Base-by-base conservation (phyloP, 345 rosid genomes). In the Salix arbutifolia region DNA sequence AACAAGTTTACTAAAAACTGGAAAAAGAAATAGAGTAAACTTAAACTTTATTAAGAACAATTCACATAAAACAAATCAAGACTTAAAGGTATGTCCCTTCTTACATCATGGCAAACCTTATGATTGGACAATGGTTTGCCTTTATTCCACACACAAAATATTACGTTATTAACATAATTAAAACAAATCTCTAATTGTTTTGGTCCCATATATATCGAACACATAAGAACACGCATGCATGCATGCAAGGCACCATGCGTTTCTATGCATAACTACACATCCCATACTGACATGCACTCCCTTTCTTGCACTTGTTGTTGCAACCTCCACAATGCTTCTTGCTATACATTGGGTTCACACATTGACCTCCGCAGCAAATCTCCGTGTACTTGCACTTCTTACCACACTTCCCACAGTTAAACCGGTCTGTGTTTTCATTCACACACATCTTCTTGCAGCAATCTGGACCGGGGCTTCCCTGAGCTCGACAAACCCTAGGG, bases 371-470 rank as follows among this genome's bases (percentile, higher is more conserved):
- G 84, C 94, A 89, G 75, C 94, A 89, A 65, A 80, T 70, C 82
- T 88, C 88, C 0, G 84, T 76, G 80, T 77, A 88, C 64, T 75
- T 85, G 25, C 94, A 91, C 25, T 86, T 84, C 58, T 74, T 83
- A 1, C 94, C 94, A 56, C 94, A 91, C 71, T 8, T 77, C 17
- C 92, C 91, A 50, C 94, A 89, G 42, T 86, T 89, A 12, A 79
- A 13, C 46, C 70, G 60, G 76, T 89, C 87, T n/a, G 75, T 85
- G 33, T 11, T 18, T 28, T 86, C 67, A 26, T 87, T 81, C 28
- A 90, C 92, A 33, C 94, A 90, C 64, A 38, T 86, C 73, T 84
- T 89, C 78, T 84, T 83, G 79, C 94, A 90, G 78, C 94, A 89
- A 61, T 83, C 77, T 17, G 87, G 87, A 18, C 92, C 92, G 0